phyloP scores from a whole-genome alignment of 2,329 filamentous ascomycete genomes.

The Botryotinia globosa region DNA sequence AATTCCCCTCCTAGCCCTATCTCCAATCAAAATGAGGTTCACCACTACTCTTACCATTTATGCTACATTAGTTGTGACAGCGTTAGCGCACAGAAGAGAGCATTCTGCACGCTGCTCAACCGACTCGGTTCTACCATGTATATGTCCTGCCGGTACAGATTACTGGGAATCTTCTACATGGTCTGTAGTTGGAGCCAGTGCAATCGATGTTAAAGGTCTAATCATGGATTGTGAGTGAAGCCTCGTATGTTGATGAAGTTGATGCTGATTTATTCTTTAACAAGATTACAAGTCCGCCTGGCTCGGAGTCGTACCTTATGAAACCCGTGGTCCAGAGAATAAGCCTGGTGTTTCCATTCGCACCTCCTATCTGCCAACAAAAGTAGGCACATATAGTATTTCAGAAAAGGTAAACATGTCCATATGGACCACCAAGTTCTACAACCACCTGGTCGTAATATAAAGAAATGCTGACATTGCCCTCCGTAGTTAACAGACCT shows the following conservation, averaged over 20 bases:
- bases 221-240: constrained; percentile 10
- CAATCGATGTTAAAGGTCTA: constrained; percentile 6
- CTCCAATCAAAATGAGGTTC: not conserved
- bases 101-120: not conserved
- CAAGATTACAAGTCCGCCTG: not conserved
- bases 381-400: constrained; percentile 7
- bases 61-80: not conserved
- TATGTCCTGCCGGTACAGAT: not conserved
- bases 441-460: too few species aligned
- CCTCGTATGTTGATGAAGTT: too few species aligned
- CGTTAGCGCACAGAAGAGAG: not conserved
- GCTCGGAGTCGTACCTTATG: constrained; percentile 3
- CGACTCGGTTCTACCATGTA: not conserved
- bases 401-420: not conserved
- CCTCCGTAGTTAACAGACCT: not conserved
- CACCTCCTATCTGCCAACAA: constrained; percentile 1
- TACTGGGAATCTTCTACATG: constrained; percentile 17
- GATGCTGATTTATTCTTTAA: not conserved
- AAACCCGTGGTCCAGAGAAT: not conserved
- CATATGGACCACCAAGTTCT: not conserved
- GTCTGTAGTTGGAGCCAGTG: not conserved
- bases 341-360: constrained; percentile 13
- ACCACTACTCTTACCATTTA: not conserved
- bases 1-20: not conserved
- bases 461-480: not conserved